Evolutionary conservation across 2,329 filamentous ascomycete species (phyloP).

Genomic region (Ambrosiella xylebori): DNA sequence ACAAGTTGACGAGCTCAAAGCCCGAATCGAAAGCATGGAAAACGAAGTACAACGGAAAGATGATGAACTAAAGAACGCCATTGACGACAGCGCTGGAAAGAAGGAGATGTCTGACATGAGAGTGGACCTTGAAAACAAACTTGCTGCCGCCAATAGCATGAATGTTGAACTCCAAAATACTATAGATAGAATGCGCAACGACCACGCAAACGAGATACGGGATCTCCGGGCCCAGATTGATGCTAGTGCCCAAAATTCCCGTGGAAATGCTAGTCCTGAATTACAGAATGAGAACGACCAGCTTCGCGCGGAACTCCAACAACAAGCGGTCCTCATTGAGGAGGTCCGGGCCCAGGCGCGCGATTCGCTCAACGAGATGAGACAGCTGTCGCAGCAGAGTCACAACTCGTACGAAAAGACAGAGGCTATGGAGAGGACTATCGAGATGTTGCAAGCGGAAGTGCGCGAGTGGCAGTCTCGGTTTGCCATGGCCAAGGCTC

Average conservation of each 20-base stretch:
- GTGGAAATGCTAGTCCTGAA: conserved; percentile 21
- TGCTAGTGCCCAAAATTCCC: conserved; percentile 15
- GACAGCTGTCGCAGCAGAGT: conserved; percentile 63
- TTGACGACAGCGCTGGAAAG: conserved; percentile 46
- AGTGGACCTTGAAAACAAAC: conserved; percentile 50
- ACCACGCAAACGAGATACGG: conserved; percentile 46
- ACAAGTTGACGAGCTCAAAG: conserved; percentile 61
- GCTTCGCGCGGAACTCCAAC: conserved; percentile 43
- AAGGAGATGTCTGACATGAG: conserved; percentile 54
- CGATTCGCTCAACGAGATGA: conserved; percentile 78
- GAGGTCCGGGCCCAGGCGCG: conserved; percentile 75
- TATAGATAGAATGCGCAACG: conserved; percentile 52
- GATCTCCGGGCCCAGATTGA: conserved; percentile 46
- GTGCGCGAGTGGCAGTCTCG: conserved; percentile 80
- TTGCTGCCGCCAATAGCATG: conserved; percentile 57
- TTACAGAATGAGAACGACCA: conserved; percentile 52
- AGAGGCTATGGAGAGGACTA: conserved; percentile 55
- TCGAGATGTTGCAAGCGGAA: conserved; percentile 63
- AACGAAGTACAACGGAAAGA: conserved; percentile 52
- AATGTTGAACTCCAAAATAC: conserved; percentile 67
- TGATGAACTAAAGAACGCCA: conserved; percentile 43
- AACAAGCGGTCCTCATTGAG: conserved; percentile 70
- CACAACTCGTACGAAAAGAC: conserved; percentile 66
- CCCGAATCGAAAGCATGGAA: conserved; percentile 60
- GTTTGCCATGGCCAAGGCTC: conserved; percentile 75